A percentile compares a stretch with the other conserved stretches of the same genome.
Evolutionary conservation across 345 rosid species (phyloP).

Genomic region (Corchorus capsularis): DNA sequence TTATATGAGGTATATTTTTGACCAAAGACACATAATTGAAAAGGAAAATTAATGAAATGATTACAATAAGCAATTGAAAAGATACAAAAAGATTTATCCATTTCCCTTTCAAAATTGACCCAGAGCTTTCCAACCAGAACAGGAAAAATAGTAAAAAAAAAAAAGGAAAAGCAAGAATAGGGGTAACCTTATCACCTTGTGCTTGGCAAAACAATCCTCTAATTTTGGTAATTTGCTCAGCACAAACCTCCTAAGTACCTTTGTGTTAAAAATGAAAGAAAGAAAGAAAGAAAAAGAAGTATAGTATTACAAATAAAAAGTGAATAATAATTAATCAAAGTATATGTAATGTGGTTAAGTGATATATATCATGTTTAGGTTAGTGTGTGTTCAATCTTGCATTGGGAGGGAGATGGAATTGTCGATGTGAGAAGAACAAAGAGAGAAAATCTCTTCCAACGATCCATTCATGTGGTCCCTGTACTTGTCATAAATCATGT

Average conservation of each 20-base stretch:
- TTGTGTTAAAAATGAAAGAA: conserved; percentile 18
- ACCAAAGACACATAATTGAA: too few relatives aligned
- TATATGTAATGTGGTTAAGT: background rate
- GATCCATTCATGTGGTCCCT: conserved; percentile 46
- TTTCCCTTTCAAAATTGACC: conserved; percentile 22
- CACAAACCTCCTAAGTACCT: conserved; percentile 16
- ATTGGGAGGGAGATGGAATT: conserved; percentile 29
- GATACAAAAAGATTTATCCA: conserved; percentile 13
- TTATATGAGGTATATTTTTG: too few relatives aligned
- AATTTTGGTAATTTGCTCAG: conserved; percentile 18
- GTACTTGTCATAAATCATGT: conserved; percentile 33
- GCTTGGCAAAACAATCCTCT: conserved; percentile 27
- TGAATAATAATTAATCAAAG: background rate
- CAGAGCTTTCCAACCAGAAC: background rate
- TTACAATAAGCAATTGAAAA: background rate
- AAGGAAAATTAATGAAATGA: too few relatives aligned
- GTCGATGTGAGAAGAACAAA: conserved; percentile 37
- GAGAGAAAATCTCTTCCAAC: conserved; percentile 45
- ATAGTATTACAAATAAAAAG: conserved; percentile 8
- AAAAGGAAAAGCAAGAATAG: background rate
- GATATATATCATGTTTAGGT: background rate
- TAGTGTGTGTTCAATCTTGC: conserved; percentile 23
- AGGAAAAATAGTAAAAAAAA: background rate
- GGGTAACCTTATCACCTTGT: conserved; percentile 14
- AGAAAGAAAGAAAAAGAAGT: background rate